Conservation (phyloP, 176 grass and related monocot genomes). For the Phoenix dactylifera region DNA sequence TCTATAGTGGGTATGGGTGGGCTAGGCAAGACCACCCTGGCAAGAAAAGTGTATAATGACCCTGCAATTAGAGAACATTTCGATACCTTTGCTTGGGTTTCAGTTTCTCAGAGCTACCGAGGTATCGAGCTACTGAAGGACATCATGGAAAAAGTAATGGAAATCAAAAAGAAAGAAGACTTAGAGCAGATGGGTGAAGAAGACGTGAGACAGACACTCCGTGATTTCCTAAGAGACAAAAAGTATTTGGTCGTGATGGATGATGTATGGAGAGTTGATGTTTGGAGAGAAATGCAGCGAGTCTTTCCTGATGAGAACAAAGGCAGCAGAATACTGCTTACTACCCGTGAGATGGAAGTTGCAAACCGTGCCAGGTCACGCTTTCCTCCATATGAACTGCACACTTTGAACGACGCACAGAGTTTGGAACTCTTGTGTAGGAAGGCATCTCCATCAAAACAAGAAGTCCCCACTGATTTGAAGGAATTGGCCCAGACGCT, state of each 20-base stretch:
- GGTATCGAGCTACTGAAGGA: not conserved
- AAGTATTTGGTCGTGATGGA: no score
- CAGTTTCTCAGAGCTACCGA: not conserved
- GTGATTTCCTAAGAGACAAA: not conserved
- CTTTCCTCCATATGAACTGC: no score
- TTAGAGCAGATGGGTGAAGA: not conserved
- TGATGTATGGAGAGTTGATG: not conserved
- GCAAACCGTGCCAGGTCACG: no score
- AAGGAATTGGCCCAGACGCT: no score
- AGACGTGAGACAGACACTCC: not conserved
- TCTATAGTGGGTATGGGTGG: conserved; percentile 16
- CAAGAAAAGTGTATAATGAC: conserved; percentile 9
- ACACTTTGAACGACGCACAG: no score
- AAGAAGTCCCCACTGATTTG: no score
- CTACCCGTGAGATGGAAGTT: no score
- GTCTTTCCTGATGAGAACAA: no score
- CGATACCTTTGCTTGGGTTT: not conserved
- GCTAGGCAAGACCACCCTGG: not conserved
- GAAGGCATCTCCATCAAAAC: no score
- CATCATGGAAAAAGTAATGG: not conserved
- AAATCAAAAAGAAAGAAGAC: not conserved
- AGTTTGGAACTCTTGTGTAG: no score
- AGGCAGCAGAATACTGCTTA: no score
- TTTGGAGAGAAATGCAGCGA: no score
- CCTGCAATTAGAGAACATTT: not conserved